Base-by-base conservation (phyloP, 1,284 basidiomycete species). In the Acaromyces ingoldii region DNA sequence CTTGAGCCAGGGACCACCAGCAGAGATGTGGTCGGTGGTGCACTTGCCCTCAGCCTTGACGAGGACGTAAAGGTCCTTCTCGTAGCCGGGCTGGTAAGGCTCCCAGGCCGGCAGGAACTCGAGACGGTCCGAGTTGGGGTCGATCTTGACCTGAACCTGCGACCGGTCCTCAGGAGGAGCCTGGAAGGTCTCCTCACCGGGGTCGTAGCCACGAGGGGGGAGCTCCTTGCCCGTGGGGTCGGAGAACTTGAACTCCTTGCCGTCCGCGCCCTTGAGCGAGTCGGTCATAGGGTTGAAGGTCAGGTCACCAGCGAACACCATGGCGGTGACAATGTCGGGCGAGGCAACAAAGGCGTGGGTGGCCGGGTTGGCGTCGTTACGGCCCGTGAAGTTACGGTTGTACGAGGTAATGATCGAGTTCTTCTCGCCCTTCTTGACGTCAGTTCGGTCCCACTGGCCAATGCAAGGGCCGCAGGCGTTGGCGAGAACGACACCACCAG, bases 361-460 rank as follows among this genome's bases (percentile, higher is more conserved):
- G 61, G 91, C 91, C 31, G 92, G 91, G 84, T 98, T 98, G 71
- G 93, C 93, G 76, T 98, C 95, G 80, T 98, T 98, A 78, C 93
- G 91, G 60, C 91, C 93, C 68, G 93, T 97, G 82, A 98, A 98
- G 87, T 98, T 98, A 79, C 95, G 91, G 86, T 98, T 98, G 85
- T 98, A 98, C 24, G 92, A 97, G 49, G 93, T 95, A 80, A 97
- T 90, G 81, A 78, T 78, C 58, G 96, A 76, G 85, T 98, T 98
- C 75, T 84, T 82, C 70, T 89, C 89, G 74, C 93, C 93, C 84
- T 92, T 99, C 83, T 88, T 86, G 55, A 97, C 88, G 74, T 98
- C 95, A 69, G 84, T 80, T 75, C 93, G 84, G 80, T 98, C 91
- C 95, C 95, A 98, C 79, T 98, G 93, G 75, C 93, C 95, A 70